Evolutionary conservation across 371 early-diverging fungal genomes (phyloP).

Genomic region (Mucor velutinosus): DNA sequence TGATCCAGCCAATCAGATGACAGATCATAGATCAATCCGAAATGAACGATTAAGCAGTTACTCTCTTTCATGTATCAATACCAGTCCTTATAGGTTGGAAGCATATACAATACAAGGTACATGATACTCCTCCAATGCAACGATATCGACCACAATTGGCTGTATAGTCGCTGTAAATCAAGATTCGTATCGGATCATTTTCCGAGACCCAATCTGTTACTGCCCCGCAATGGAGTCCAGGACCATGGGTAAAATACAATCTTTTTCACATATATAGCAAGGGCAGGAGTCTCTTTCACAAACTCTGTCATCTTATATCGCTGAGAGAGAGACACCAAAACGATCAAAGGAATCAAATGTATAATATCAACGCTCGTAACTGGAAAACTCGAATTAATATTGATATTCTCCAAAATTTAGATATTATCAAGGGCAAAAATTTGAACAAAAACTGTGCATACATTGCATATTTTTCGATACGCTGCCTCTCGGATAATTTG

Average conservation of each 20-base stretch:
- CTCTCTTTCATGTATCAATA: neutral
- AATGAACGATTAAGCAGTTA: neutral
- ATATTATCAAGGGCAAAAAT: too few species aligned
- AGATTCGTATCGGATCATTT: slow-evolving; percentile 1
- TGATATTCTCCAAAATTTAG: too few species aligned
- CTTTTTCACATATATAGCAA: neutral
- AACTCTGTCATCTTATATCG: too few species aligned
- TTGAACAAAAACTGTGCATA: too few species aligned
- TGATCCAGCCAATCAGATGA: neutral
- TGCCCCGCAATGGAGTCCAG: neutral
- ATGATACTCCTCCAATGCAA: neutral
- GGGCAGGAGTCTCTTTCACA: too few species aligned
- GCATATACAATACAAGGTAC: neutral
- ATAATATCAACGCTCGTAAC: too few species aligned
- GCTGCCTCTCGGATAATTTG: too few species aligned
- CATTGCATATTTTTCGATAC: too few species aligned
- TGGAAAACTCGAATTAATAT: too few species aligned
- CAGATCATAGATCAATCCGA: neutral
- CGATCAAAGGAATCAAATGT: too few species aligned
- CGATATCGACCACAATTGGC: neutral
- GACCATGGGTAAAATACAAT: neutral
- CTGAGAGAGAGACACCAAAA: too few species aligned
- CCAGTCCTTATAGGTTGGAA: too few species aligned
- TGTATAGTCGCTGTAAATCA: neutral
- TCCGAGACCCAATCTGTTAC: neutral